A percentile compares a stretch with the other conserved stretches of the same genome.
phyloP scores from a whole-genome alignment of 306 rosid genomes.

The Vicia sativa region DNA sequence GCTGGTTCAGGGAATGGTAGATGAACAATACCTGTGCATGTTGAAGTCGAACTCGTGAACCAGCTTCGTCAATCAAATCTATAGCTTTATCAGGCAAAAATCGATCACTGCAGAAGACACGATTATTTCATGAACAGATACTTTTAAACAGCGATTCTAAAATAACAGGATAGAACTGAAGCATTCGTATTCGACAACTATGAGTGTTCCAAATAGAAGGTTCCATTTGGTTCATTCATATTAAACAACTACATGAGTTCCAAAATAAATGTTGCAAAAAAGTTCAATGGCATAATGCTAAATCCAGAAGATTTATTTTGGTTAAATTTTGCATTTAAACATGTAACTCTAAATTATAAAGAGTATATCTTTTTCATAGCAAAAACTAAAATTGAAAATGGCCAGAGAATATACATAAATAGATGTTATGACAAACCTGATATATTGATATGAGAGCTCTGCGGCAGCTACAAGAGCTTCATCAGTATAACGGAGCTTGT shows the following conservation, averaged over 20 bases:
- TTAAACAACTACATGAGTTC: conserved; percentile 4
- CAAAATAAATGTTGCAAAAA: conserved; percentile 22
- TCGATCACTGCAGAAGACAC: conserved; percentile 66
- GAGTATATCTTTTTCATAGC: not conserved
- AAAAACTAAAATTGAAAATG: not conserved
- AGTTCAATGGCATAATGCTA: not conserved
- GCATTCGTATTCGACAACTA: conserved; percentile 5
- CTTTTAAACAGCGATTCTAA: not conserved
- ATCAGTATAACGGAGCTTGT: conserved; percentile 94
- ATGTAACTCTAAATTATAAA: not conserved
- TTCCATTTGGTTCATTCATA: conserved; percentile 1
- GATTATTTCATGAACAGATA: conserved; percentile 30
- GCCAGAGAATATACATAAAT: conserved; percentile 7
- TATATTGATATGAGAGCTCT: conserved; percentile 85
- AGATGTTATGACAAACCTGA: conserved; percentile 57
- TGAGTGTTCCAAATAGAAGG: not conserved
- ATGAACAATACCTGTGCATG: conserved; percentile 78
- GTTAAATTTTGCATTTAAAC: not conserved
- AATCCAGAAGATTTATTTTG: not conserved
- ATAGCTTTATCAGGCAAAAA: conserved; percentile 96
- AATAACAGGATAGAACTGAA: not conserved
- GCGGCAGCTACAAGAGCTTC: conserved; percentile 93
- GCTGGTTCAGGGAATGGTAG: not conserved
- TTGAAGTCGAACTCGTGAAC: conserved; percentile 89
- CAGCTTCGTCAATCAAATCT: conserved; percentile 96